Evolutionary conservation across 176 grass and related monocot species (phyloP).

Genomic region (Cenchrus purpureus): DNA sequence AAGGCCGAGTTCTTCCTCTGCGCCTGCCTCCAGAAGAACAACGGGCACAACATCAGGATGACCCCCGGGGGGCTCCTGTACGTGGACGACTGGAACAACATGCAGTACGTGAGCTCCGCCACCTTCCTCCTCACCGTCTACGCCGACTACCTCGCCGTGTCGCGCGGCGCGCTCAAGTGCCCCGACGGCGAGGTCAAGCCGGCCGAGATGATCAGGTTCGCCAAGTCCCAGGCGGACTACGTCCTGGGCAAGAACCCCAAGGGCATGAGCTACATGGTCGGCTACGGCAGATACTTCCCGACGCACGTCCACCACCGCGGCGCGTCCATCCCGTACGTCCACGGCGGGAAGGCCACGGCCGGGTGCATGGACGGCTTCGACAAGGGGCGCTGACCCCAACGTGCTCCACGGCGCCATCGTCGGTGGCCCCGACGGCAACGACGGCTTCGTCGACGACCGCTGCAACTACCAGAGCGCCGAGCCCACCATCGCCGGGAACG

Average conservation of each 20-base stretch:
- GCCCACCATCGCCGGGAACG: constrained; percentile 62
- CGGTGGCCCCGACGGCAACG: constrained; percentile 70
- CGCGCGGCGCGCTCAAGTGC: constrained; percentile 56
- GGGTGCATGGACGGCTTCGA: constrained; percentile 89
- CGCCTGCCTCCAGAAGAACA: constrained; percentile 90
- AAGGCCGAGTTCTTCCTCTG: constrained; percentile 99
- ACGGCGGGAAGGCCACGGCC: constrained; percentile 33
- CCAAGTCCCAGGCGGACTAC: constrained; percentile 79
- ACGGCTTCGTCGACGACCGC: constrained; percentile 74
- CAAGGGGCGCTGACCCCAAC: constrained; percentile 64
- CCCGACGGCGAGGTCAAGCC: constrained; percentile 71
- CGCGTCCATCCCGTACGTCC: constrained; percentile 75
- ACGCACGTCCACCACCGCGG: constrained; percentile 86
- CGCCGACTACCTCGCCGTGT: constrained; percentile 62
- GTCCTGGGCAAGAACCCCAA: constrained; percentile 83
- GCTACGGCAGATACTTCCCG: constrained; percentile 62
- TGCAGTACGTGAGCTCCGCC: constrained; percentile 82
- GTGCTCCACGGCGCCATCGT: constrained; percentile 75
- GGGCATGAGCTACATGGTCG: constrained; percentile 88
- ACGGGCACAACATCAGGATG: constrained; percentile 61
- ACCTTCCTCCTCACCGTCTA: constrained; percentile 82
- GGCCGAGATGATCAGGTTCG: constrained; percentile 57
- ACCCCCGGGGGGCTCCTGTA: constrained; percentile 79
- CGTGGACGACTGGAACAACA: constrained; percentile 86
- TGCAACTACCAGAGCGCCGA: constrained; percentile 79